Conservation (phyloP, 306 rosid species). For the Vigna radiata region DNA sequence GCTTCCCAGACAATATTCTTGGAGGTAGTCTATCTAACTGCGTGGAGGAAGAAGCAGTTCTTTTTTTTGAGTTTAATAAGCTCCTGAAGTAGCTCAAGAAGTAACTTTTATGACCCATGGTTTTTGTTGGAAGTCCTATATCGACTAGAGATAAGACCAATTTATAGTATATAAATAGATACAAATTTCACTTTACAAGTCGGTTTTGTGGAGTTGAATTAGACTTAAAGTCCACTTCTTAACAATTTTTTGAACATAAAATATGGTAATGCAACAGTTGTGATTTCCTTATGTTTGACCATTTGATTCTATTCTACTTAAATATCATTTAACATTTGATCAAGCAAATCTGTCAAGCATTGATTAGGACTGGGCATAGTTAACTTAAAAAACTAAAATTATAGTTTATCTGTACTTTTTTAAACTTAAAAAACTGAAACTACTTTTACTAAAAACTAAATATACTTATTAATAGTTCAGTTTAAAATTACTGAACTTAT, state of each 20-base stretch:
- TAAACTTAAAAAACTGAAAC: no score
- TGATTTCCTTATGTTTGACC: neutral
- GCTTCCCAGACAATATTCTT: neutral
- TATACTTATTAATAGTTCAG: no score
- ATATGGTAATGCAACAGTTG: neutral
- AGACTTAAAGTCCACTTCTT: no score
- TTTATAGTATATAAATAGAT: no score
- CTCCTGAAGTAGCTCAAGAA: neutral
- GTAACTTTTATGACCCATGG: neutral
- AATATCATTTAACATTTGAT: neutral
- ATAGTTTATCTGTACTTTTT: no score
- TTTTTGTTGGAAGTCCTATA: neutral
- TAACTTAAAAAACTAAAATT: no score
- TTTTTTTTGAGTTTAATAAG: neutral
- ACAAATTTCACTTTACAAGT: no score
- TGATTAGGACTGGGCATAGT: neutral
- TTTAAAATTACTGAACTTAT: no score
- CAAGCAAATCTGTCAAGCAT: constrained; percentile 13
- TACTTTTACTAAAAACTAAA: no score
- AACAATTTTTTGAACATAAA: neutral
- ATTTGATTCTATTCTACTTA: constrained; percentile 3
- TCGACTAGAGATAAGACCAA: no score
- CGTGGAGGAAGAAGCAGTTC: neutral
- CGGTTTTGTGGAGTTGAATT: no score
- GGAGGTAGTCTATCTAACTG: neutral